Evolutionary conservation across 345 rosid genomes (phyloP).

Genomic region (Leavenworthia alabamica): DNA sequence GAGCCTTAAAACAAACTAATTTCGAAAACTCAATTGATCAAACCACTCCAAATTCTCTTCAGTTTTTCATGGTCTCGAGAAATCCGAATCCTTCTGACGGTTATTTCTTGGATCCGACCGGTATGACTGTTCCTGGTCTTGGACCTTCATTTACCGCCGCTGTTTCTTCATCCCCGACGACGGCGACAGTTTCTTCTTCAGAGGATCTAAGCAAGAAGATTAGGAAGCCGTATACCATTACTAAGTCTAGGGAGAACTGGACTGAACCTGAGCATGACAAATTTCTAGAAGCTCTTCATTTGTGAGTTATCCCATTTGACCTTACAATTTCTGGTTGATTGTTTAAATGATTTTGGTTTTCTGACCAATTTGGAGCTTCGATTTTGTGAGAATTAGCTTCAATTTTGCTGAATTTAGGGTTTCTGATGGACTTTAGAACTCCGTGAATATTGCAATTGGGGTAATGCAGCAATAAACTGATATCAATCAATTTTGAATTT

Average conservation of each 20-base stretch:
- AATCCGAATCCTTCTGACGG: constrained; percentile 57
- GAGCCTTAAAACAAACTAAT: neutral
- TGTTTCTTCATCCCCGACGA: constrained; percentile 20
- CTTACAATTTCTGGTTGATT: constrained; percentile 1
- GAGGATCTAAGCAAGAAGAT: constrained; percentile 70
- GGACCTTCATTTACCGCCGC: constrained; percentile 40
- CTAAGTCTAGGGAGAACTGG: constrained; percentile 94
- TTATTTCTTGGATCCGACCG: constrained; percentile 59
- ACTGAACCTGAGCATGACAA: constrained; percentile 96
- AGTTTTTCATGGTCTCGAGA: constrained; percentile 47
- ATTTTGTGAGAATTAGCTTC: neutral
- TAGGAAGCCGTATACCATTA: constrained; percentile 79
- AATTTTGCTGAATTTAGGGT: constrained; percentile 28
- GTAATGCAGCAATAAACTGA: neutral
- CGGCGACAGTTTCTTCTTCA: constrained; percentile 36
- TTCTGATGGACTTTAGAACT: neutral
- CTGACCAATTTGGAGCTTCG: neutral
- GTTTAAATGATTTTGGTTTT: neutral
- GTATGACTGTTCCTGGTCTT: constrained; percentile 58
- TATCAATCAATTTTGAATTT: neutral
- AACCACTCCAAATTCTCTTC: neutral
- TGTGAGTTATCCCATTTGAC: constrained; percentile 39
- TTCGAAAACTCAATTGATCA: neutral
- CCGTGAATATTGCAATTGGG: neutral
- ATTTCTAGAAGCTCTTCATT: constrained; percentile 87